Base-by-base conservation (phyloP, 768 basidiomycete species). In the Macrolepiota fuliginosa region DNA sequence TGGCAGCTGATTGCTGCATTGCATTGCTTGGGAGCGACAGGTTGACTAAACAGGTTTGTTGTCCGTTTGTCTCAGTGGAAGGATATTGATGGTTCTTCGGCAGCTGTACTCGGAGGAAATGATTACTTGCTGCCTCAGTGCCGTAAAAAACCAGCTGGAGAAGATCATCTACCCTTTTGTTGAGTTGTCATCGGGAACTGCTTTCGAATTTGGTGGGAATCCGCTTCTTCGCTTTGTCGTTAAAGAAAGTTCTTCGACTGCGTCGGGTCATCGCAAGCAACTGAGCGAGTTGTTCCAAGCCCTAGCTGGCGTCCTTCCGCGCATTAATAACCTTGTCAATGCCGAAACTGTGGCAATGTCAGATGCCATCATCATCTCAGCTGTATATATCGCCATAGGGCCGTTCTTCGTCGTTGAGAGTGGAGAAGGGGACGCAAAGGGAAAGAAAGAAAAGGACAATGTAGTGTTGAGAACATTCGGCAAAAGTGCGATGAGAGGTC, bases 101-200 rank as follows among this genome's bases (percentile, higher is more conserved):
- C 68, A 96, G 91, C 77, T 98, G 9, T 96, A 96, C 72, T 97
- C 96, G 0, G 94, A 98, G 71, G 97, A 99, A 70, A 80, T 95
- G 11, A 92, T 99, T 63, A 87, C 87, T 0, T 77, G 83, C 0
- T 93, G 94, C 74, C 78, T 98, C 17, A 78, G 75, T 46, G 79
- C 88, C 0, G 81, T 94, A 63, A 95, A 96, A 71, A 90, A 89
- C 63, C 88, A 89, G 61, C 83, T 97, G 32, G 85, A 85, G 1
- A 85, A 85, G 68, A 80, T 92, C 50, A 79, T 98, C 12, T 96
- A 92, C 69, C 94, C 92, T 0, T 92, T 95, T 64, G 85, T 96
- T 4, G 94, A 96, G 68, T 88, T 87, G 0, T 78, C 82, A 2
- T 72, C 78, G 7, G 81, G 82, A 36, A 65, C 68, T 9, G 70